phyloP scores from a whole-genome alignment of 495 filamentous ascomycete species.

The Cudoniella acicularis region DNA sequence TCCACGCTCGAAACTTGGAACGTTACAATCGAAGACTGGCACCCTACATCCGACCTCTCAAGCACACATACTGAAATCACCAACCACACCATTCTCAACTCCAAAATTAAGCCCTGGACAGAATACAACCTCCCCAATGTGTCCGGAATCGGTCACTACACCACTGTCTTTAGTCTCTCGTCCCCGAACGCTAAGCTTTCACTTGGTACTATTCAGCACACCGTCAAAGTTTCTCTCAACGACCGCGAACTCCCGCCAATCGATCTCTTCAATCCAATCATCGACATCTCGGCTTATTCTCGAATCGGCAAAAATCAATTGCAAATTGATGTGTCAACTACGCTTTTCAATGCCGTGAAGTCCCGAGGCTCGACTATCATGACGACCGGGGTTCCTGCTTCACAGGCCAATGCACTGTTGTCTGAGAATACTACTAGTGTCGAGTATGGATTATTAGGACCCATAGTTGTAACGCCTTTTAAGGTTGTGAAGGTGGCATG shows the following conservation, averaged over 20 bases:
- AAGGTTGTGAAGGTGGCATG: background rate
- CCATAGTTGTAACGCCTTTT: background rate
- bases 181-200: conserved; percentile 25
- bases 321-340: conserved; percentile 19
- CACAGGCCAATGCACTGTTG: background rate
- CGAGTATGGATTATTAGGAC: background rate
- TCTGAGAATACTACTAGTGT: background rate
- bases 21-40: conserved; percentile 38
- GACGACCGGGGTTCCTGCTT: background rate
- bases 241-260: conserved; percentile 22
- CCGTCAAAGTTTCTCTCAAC: conserved; percentile 28
- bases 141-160: conserved; percentile 47
- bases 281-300: conserved; percentile 25
- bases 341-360: conserved; percentile 27
- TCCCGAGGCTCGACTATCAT: background rate
- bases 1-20: conserved; percentile 38
- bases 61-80: conserved; percentile 30
- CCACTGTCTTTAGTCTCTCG: conserved; percentile 36
- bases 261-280: conserved; percentile 20
- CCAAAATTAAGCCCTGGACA: conserved; percentile 34
- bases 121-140: conserved; percentile 38
- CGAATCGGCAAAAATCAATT: conserved; percentile 21
- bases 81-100: conserved; percentile 28
- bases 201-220: conserved; percentile 33
- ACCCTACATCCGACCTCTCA: conserved; percentile 31